Percentiles rank a stretch among this genome's conserved stretches.
Conservation (phyloP, 2,329 filamentous ascomycete species). For the Ophiosphaerella narmari region DNA sequence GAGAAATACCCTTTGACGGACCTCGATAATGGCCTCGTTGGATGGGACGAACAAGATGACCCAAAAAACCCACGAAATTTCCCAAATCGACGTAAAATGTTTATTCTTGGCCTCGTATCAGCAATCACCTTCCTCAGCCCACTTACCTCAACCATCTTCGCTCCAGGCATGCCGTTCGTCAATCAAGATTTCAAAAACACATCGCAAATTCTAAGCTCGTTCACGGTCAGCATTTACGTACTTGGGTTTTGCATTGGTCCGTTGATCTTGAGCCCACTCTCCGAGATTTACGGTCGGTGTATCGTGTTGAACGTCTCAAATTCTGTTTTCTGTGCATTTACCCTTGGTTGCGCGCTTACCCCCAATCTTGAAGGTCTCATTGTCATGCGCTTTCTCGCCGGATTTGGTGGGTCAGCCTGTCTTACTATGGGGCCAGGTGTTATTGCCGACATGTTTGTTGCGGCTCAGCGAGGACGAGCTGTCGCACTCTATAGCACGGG, state of each 20-base stretch:
- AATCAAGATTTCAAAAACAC: constrained; percentile 39
- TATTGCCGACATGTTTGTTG: constrained; percentile 41
- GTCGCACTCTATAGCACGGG: constrained; percentile 38
- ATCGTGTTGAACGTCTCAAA: constrained; percentile 46
- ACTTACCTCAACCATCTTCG: constrained; percentile 43
- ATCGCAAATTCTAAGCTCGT: constrained; percentile 34
- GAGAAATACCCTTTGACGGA: constrained; percentile 40
- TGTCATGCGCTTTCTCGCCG: constrained; percentile 40
- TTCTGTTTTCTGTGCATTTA: constrained; percentile 57
- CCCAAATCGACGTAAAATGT: constrained; percentile 30
- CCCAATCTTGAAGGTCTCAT: constrained; percentile 42
- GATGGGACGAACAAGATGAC: constrained; percentile 44
- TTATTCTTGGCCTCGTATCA: constrained; percentile 30
- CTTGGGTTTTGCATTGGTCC: constrained; percentile 42
- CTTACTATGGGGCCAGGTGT: constrained; percentile 42
- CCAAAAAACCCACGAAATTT: constrained; percentile 42
- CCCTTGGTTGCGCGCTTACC: constrained; percentile 49
- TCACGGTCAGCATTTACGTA: constrained; percentile 43
- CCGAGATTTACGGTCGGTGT: constrained; percentile 42
- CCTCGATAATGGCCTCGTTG: constrained; percentile 40
- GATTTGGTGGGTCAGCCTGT: constrained; percentile 30
- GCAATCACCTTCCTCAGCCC: constrained; percentile 44
- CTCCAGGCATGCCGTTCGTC: constrained; percentile 39
- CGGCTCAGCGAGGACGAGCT: constrained; percentile 39
- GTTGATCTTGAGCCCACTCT: constrained; percentile 40